Evolutionary conservation across 768 basidiomycete genomes (phyloP).

Genomic region (Chalciporus chontae): DNA sequence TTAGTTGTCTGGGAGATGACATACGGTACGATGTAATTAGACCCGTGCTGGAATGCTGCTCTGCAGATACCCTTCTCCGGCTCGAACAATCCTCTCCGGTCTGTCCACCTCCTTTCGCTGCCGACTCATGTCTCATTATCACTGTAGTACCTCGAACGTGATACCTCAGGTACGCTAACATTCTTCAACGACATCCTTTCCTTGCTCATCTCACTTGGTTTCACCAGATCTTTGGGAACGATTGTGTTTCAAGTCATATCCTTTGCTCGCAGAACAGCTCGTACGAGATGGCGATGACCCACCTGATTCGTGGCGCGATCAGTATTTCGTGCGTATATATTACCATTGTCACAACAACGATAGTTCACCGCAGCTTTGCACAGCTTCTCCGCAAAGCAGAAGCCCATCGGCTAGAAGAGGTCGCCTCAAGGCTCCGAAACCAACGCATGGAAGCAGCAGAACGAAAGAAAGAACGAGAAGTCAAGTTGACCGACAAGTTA

Average conservation of each 20-base stretch:
- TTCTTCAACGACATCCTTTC: not conserved
- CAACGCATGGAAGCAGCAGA: slow-evolving; percentile 69
- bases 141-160: slow-evolving; percentile 47
- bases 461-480: slow-evolving; percentile 71
- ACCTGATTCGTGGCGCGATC: slow-evolving; percentile 64
- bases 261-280: slow-evolving; percentile 49
- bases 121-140: slow-evolving; percentile 13
- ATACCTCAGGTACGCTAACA: slow-evolving; percentile 48
- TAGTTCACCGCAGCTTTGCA: slow-evolving; percentile 9
- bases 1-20: slow-evolving; percentile 57
- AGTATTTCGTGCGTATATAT: slow-evolving; percentile 55
- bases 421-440: slow-evolving; percentile 56
- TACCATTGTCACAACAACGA: not conserved
- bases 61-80: slow-evolving; percentile 62
- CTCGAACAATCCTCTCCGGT: slow-evolving; percentile 73
- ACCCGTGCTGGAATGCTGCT: slow-evolving; percentile 73
- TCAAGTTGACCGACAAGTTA: slow-evolving; percentile 69
- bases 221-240: slow-evolving; percentile 63
- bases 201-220: slow-evolving; percentile 4
- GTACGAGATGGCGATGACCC: slow-evolving; percentile 37
- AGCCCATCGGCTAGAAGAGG: slow-evolving; percentile 60
- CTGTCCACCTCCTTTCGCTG: slow-evolving; percentile 26
- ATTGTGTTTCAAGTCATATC: slow-evolving; percentile 60
- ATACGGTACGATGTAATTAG: slow-evolving; percentile 62
- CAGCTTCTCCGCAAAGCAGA: slow-evolving; percentile 59